Conservation (phyloP, 2,329 filamentous ascomycete species). For the Lachnellula cervina region DNA sequence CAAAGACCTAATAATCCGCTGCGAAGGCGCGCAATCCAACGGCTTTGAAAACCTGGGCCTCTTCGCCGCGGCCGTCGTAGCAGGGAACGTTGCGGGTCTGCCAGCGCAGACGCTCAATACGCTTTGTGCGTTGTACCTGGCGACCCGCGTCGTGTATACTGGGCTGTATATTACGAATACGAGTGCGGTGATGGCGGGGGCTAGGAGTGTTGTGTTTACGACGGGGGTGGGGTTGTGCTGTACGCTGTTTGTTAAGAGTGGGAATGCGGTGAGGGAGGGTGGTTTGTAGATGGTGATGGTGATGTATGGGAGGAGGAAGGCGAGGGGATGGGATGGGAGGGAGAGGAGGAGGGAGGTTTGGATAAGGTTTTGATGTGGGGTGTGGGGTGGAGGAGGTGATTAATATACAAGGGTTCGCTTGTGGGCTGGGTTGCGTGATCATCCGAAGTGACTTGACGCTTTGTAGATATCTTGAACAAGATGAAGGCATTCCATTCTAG, state of each 20-base stretch:
- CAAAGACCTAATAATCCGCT: constrained; percentile 32
- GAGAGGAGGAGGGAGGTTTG: neutral
- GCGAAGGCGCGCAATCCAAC: constrained; percentile 35
- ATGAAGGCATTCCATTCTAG: too few relatives aligned
- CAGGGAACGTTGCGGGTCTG: constrained; percentile 34
- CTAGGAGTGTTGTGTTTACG: constrained; percentile 14
- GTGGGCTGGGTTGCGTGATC: too few relatives aligned
- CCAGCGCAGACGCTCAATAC: constrained; percentile 20
- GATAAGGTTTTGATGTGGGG: neutral
- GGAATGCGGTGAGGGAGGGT: constrained; percentile 14
- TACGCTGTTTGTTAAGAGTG: constrained; percentile 23
- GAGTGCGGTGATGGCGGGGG: constrained; percentile 3
- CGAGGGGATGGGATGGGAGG: neutral
- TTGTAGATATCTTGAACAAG: too few relatives aligned
- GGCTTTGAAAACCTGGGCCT: constrained; percentile 37
- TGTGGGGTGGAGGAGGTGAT: too few relatives aligned
- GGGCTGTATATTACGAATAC: constrained; percentile 23
- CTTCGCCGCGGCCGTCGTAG: constrained; percentile 35
- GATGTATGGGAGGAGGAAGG: neutral
- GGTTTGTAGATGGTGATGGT: neutral
- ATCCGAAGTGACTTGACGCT: too few relatives aligned
- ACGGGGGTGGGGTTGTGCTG: constrained; percentile 17
- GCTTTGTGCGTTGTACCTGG: constrained; percentile 16
- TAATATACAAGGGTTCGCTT: too few relatives aligned
- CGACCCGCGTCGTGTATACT: constrained; percentile 20